Evolutionary conservation across 2,329 filamentous ascomycete genomes (phyloP), one percentile per base, ranked within the genome.

Genomic region (Grosmannia penicillata): DNA sequence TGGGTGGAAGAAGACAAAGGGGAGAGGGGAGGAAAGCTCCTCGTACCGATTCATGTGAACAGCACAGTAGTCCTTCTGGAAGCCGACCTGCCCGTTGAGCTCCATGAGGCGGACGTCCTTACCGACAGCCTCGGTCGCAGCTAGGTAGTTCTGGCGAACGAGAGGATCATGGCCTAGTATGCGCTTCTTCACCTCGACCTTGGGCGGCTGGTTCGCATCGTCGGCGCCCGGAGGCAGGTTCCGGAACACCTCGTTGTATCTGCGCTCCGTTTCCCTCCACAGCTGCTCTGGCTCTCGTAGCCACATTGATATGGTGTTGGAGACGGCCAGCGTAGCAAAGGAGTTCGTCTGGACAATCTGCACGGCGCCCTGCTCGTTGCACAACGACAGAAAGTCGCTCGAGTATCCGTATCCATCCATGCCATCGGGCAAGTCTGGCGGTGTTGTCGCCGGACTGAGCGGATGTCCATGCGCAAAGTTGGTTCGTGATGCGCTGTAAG

Each of bases 1-100:
- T 1, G 86, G 84, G 51, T 93, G 87, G 57, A 96, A 89, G 54
- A 87, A 84, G 19, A 89, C 81, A 49, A 86, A 86, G 1, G 82
- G 82, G 2, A 76, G 59, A 4, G 75, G 73, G 4, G 70, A 72
- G 13, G 65, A 70, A 10, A 82, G 57, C 37, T 82, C 77, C 25
- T 69, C 61, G 78, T 78, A 86, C 8, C 75, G 65, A 48, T 82
- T 84, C 23, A 67, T 66, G 1, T 70, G 62, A 38, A 82, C 70
- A 10, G 69, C 63, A 46, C 76, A 83, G 48, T 86, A 86, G 42
- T 80, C 71, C 35, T 76, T 75, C 48, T 86, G 75, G 45, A 82
- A 74, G 3, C 80, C 80, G 34, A 87, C 75, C 47, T 78, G 71
- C 19, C 82, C 82, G 49, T 85, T 87, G 33, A 96, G 68, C 57